These are phyloP conservation scores for Zygosaccharomyces kombuchaensis DNA, from an alignment of 805 yeast species.

Conservation along the genomic window DNA sequence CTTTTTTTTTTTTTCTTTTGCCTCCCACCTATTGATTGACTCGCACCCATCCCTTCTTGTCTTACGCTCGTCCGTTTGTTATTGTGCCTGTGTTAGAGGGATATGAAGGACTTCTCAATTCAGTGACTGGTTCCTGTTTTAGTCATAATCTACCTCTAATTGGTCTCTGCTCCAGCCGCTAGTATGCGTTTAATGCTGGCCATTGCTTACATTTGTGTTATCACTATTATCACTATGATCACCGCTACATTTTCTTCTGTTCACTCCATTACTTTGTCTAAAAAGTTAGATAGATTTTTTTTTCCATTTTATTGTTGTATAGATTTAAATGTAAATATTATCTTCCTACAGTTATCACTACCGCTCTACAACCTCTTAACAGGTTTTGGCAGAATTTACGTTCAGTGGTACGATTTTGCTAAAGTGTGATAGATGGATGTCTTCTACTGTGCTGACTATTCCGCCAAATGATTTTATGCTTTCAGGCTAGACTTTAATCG, in stretches of 20 bases:
- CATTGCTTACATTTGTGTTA: neutral
- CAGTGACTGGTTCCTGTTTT: neutral
- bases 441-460: too few species aligned
- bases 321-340: constrained; percentile 1
- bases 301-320: neutral
- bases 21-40: neutral
- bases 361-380: neutral
- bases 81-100: too few species aligned
- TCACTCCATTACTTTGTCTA: neutral
- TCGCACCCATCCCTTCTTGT: too few species aligned
- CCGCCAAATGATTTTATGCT: too few species aligned
- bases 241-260: neutral
- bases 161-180: neutral
- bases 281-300: constrained; percentile 4
- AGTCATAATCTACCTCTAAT: neutral
- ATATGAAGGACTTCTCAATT: neutral
- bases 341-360: neutral
- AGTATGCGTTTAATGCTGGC: neutral
- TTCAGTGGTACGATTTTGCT: too few species aligned
- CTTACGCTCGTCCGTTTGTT: too few species aligned
- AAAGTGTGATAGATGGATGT: too few species aligned
- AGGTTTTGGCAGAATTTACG: neutral
- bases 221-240: neutral
- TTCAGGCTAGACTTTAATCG: too few species aligned
- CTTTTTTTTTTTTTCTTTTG: neutral